A percentile compares a stretch with the other conserved stretches of the same genome.
These are phyloP conservation scores for Elaphomyces granulatus DNA, from an alignment of 495 filamentous ascomycete genomes.

Conservation along the genomic window DNA sequence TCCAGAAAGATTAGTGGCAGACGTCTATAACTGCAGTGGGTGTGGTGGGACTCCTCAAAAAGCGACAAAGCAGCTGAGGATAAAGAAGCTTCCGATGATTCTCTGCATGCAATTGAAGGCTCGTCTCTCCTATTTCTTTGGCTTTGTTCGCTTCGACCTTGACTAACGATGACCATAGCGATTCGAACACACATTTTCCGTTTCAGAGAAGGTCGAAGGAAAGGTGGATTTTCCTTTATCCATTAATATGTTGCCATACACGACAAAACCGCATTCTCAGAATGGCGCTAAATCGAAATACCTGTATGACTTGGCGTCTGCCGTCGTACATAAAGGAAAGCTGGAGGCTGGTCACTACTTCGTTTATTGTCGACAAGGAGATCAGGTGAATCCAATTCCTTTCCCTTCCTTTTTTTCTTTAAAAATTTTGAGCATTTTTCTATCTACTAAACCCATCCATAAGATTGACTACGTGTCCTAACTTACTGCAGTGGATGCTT, in stretches of 20 bases:
- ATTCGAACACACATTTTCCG: slow-evolving; percentile 58
- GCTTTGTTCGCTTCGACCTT: slow-evolving; percentile 2
- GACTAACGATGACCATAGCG: slow-evolving; percentile 33
- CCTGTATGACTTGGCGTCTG: slow-evolving; percentile 69
- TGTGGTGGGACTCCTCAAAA: slow-evolving; percentile 55
- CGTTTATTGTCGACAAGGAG: slow-evolving; percentile 65
- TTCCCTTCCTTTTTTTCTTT: neutral
- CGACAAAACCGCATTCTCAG: slow-evolving; percentile 39
- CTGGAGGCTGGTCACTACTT: slow-evolving; percentile 86
- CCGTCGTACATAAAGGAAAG: slow-evolving; percentile 71
- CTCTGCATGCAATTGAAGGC: slow-evolving; percentile 90
- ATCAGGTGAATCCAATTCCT: slow-evolving; percentile 41
- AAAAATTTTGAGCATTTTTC: neutral
- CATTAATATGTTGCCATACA: slow-evolving; percentile 79
- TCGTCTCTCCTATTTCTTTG: slow-evolving; percentile 4
- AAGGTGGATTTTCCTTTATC: slow-evolving; percentile 71
- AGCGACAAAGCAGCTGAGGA: slow-evolving; percentile 64
- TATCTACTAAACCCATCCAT: neutral
- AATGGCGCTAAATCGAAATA: slow-evolving; percentile 34
- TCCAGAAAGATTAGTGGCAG: slow-evolving; percentile 52
- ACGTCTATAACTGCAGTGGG: slow-evolving; percentile 65
- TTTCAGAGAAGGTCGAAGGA: slow-evolving; percentile 64
- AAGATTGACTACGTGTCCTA: slow-evolving; percentile 6
- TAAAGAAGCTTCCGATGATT: slow-evolving; percentile 68
- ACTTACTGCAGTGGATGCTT: slow-evolving; percentile 54